Evolutionary conservation across 2,329 filamentous ascomycete species (phyloP).

Genomic region (Aureobasidium sp.): DNA sequence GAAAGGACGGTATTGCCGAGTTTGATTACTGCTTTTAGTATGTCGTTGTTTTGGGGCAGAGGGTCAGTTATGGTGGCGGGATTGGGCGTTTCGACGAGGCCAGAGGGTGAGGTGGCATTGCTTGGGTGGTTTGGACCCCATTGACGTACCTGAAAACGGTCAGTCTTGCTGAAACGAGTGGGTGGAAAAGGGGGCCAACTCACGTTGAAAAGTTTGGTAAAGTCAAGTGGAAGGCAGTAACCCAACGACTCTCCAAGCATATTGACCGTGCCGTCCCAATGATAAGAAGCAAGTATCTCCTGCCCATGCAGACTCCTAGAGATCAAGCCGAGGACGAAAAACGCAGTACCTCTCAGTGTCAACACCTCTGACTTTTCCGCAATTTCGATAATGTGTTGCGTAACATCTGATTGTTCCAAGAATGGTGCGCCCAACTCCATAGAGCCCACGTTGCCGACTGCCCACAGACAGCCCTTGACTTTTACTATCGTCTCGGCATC

Average conservation of each 20-base stretch:
- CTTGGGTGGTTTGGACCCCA: slow-evolving; percentile 24
- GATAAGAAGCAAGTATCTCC: slow-evolving; percentile 79
- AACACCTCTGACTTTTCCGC: slow-evolving; percentile 83
- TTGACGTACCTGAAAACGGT: slow-evolving; percentile 30
- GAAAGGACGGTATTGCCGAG: slow-evolving; percentile 90
- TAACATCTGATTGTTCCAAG: slow-evolving; percentile 81
- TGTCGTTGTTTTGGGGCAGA: slow-evolving; percentile 61
- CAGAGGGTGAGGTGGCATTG: neutral
- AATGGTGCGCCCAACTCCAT: slow-evolving; percentile 97
- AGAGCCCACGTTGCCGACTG: slow-evolving; percentile 93
- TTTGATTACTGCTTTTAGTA: slow-evolving; percentile 78
- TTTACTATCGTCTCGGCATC: slow-evolving; percentile 82
- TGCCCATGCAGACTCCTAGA: slow-evolving; percentile 87
- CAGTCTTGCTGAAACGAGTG: neutral
- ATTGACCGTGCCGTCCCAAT: slow-evolving; percentile 89
- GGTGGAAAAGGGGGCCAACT: neutral
- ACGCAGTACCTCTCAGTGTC: slow-evolving; percentile 89
- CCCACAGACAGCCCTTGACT: slow-evolving; percentile 95
- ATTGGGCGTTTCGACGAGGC: neutral
- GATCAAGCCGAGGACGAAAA: slow-evolving; percentile 89
- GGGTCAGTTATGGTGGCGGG: slow-evolving; percentile 24
- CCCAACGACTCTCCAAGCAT: slow-evolving; percentile 75
- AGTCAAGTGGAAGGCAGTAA: slow-evolving; percentile 74
- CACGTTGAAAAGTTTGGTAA: slow-evolving; percentile 72
- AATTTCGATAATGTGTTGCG: slow-evolving; percentile 79